Conservation (phyloP, 371 early-diverging fungal genomes). For the Rhizopus sp. region DNA sequence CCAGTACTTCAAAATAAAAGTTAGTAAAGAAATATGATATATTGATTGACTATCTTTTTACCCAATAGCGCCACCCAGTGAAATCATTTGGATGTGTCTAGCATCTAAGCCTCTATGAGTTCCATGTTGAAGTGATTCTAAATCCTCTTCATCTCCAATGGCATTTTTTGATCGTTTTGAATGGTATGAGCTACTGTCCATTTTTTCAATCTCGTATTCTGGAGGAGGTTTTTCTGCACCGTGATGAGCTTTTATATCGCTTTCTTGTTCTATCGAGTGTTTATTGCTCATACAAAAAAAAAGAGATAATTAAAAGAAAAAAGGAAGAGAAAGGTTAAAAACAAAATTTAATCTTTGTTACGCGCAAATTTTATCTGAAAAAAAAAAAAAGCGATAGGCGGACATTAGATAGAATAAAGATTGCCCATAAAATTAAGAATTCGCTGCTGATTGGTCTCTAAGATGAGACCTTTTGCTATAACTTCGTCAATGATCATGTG, state of each 20-base stretch:
- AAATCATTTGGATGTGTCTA: slow-evolving; percentile 81
- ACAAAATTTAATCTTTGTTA: slow-evolving; percentile 4
- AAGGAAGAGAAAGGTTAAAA: slow-evolving; percentile 3
- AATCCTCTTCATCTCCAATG: slow-evolving; percentile 25
- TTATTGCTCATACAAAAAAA: slow-evolving; percentile 11
- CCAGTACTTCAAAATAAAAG: slow-evolving; percentile 65
- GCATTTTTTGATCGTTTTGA: slow-evolving; percentile 11
- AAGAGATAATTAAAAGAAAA: slow-evolving; percentile 6
- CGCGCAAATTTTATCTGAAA: background rate
- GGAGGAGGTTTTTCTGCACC: slow-evolving; percentile 5
- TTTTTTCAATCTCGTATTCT: slow-evolving; percentile 4
- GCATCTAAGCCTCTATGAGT: slow-evolving; percentile 61
- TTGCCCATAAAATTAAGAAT: slow-evolving; percentile 19
- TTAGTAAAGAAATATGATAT: background rate
- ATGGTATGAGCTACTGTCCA: background rate
- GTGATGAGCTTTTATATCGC: background rate
- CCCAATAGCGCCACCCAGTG: slow-evolving; percentile 76
- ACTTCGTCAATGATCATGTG: slow-evolving; percentile 55
- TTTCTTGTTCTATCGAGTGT: slow-evolving; percentile 6
- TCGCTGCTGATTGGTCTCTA: slow-evolving; percentile 42
- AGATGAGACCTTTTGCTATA: slow-evolving; percentile 41
- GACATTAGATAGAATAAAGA: slow-evolving; percentile 3
- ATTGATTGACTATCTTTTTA: slow-evolving; percentile 3
- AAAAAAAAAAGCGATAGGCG: slow-evolving; percentile 16
- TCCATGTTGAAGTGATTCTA: slow-evolving; percentile 28